phyloP scores from a whole-genome alignment of 2,329 filamentous ascomycete genomes.

The Fusarium dimerum region DNA sequence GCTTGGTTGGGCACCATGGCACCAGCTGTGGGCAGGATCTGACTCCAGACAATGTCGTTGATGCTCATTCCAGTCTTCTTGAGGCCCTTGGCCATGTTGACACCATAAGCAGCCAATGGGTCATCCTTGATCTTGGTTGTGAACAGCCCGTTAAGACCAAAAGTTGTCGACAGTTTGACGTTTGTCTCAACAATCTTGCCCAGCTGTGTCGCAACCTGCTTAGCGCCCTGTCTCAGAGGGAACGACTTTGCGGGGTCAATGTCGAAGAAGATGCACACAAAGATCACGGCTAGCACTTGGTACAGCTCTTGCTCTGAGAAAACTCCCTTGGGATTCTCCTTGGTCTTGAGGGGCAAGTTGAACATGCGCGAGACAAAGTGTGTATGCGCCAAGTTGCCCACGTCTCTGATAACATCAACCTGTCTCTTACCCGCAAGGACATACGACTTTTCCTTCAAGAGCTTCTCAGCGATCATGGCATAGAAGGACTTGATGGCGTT shows the following conservation, averaged over 20 bases:
- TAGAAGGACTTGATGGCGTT: constrained; percentile 68
- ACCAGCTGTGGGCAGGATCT: constrained; percentile 67
- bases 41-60: constrained; percentile 69
- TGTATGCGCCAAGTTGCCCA: constrained; percentile 67
- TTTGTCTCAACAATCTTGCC: constrained; percentile 63
- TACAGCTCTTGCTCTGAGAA: constrained; percentile 59
- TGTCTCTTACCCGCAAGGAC: constrained; percentile 56
- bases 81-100: constrained; percentile 64
- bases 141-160: constrained; percentile 47
- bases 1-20: constrained; percentile 72
- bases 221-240: constrained; percentile 59
- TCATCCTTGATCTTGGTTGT: constrained; percentile 53
- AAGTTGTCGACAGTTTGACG: constrained; percentile 57
- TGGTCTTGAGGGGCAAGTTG: constrained; percentile 66
- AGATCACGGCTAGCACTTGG: constrained; percentile 65
- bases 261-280: constrained; percentile 65
- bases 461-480: constrained; percentile 57
- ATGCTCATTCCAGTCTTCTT: constrained; percentile 62
- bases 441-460: constrained; percentile 67
- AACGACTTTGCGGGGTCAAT: constrained; percentile 68
- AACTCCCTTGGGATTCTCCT: constrained; percentile 58
- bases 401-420: constrained; percentile 70
- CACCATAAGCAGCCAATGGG: constrained; percentile 63
- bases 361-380: constrained; percentile 65
- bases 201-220: constrained; percentile 58